phyloP scores from a whole-genome alignment of 768 basidiomycete species.

The Auricularia sp. region DNA sequence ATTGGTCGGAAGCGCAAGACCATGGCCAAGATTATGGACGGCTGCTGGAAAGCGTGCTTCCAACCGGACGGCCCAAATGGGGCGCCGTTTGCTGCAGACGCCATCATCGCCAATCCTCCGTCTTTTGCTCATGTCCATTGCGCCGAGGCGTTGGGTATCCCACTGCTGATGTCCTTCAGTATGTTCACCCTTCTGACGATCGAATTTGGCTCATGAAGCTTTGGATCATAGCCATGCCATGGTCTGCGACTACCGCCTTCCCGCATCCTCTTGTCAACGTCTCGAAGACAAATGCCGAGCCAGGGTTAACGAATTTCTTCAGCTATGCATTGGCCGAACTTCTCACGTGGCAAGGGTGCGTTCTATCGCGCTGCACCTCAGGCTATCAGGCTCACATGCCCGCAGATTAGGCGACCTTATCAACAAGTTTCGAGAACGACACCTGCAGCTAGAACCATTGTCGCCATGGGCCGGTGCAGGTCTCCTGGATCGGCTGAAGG shows the following conservation, averaged over 20 bases:
- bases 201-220: slow-evolving; percentile 9
- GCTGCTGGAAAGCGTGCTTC: slow-evolving; percentile 47
- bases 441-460: slow-evolving; percentile 40
- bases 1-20: slow-evolving; percentile 39
- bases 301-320: slow-evolving; percentile 46
- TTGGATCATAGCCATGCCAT: slow-evolving; percentile 48
- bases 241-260: slow-evolving; percentile 45
- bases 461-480: slow-evolving; percentile 40
- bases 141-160: slow-evolving; percentile 53
- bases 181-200: slow-evolving; percentile 11
- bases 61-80: slow-evolving; percentile 36
- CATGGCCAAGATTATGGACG: slow-evolving; percentile 41
- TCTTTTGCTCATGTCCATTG: slow-evolving; percentile 58
- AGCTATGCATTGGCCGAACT: slow-evolving; percentile 51
- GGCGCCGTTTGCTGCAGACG: slow-evolving; percentile 45
- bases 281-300: slow-evolving; percentile 41
- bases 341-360: slow-evolving; percentile 50
- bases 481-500: slow-evolving; percentile 40
- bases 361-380: neutral
- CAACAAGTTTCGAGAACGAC: slow-evolving; percentile 42
- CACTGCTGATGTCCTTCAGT: slow-evolving; percentile 50
- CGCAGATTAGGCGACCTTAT: slow-evolving; percentile 48
- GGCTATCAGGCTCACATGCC: slow-evolving; percentile 5
- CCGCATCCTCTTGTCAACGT: slow-evolving; percentile 58
- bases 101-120: slow-evolving; percentile 60